Conservation (phyloP, 2,329 filamentous ascomycete species). For the Lasiodiplodia theobromae region DNA sequence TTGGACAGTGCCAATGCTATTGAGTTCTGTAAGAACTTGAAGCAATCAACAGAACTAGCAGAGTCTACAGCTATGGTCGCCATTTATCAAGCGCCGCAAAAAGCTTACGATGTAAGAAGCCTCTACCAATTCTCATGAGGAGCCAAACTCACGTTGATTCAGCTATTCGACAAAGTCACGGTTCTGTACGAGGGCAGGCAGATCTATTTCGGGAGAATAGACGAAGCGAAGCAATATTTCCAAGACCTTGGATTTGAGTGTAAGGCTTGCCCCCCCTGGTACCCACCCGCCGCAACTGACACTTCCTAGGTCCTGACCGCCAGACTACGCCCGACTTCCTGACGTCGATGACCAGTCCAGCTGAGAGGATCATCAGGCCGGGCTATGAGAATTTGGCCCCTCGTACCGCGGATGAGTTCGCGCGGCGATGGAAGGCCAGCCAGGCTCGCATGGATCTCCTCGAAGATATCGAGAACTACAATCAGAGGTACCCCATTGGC, state of each 20-base stretch:
- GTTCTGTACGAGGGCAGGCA: slow-evolving; percentile 71
- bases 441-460: slow-evolving; percentile 50
- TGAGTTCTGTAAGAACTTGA: slow-evolving; percentile 71
- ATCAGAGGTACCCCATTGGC: slow-evolving; percentile 44
- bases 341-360: slow-evolving; percentile 68
- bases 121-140: no score
- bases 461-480: slow-evolving; percentile 49
- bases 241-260: slow-evolving; percentile 72
- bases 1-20: slow-evolving; percentile 75
- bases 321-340: slow-evolving; percentile 76
- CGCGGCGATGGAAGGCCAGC: slow-evolving; percentile 58
- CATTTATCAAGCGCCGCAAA: slow-evolving; percentile 73
- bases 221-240: slow-evolving; percentile 71
- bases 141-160: no score
- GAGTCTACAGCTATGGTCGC: slow-evolving; percentile 68
- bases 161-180: slow-evolving; percentile 67
- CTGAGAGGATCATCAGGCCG: slow-evolving; percentile 46
- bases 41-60: slow-evolving; percentile 66
- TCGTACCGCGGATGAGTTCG: slow-evolving; percentile 51
- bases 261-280: neutral
- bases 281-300: no score
- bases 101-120: slow-evolving; percentile 64
- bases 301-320: slow-evolving; percentile 55
- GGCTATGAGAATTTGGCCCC: slow-evolving; percentile 51
- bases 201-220: slow-evolving; percentile 70